Base-by-base conservation (phyloP, 306 rosid species). In the Trifolium repens region DNA sequence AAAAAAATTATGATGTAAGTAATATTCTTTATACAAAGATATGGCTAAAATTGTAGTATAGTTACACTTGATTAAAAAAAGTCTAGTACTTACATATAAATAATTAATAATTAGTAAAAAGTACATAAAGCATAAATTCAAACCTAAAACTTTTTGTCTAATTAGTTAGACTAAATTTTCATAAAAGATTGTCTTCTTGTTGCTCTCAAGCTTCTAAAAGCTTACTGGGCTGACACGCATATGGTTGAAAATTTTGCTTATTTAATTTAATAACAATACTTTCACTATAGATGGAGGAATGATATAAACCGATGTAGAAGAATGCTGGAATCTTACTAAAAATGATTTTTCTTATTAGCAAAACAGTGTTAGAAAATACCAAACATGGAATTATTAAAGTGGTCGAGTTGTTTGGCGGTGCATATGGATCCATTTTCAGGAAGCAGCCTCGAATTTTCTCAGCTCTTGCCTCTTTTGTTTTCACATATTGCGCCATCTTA, bases 371-470 rank as follows among this genome's bases (percentile, higher is more conserved):
- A 37, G 1, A 37, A 37, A 7, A 12, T 2, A 46, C 7, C 52
- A 46, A 46, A 46, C 27, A 52, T 52, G 61, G 30, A n/a, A 47
- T 46, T 14, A 58, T 71, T 71, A 72, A 71, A 50, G 67, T 30
- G 11, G 7, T 34, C 67, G 67, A 54, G 2, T 17, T 8, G 22
- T 19, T 16, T 62, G 54, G 8, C 50, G 58, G 68, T 64, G 64
- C 39, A 59, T 16, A 49, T 47, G 54, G 47, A 14, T 67, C 73
- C 61, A 55, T 57, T 73, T 73, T 17, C 7, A 53, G 59, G 86
- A 83, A 83, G 34, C 75, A 74, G n/a, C 86, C 10, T 8, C 39
- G 65, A 43, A 49, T 16, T 78, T 74, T 69, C 83, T 13, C n/a
- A 2, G 39, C 5, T 19, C 16, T 9, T 65, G 10, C 72, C 37